These are phyloP conservation scores for Besnoitia besnoiti DNA, from an alignment of 169 alveolate species.

Conservation along the genomic window DNA sequence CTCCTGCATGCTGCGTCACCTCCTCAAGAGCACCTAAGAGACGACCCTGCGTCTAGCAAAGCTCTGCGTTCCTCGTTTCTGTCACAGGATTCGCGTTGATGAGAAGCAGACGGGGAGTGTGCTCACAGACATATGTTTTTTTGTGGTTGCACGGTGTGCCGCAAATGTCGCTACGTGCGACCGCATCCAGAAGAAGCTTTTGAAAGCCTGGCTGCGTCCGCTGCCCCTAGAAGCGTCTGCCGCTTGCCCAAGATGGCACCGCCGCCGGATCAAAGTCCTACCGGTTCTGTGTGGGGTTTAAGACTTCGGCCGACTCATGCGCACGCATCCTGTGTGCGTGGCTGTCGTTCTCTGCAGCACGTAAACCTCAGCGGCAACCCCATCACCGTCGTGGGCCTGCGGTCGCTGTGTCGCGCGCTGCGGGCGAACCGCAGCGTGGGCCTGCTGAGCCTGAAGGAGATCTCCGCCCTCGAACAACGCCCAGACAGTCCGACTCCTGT, in stretches of 20 bases:
- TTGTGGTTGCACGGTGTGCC: too few species aligned
- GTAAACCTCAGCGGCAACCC: slow-evolving; percentile 20
- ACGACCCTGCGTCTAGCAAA: too few species aligned
- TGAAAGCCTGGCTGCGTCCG: background rate
- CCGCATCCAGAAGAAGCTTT: too few species aligned
- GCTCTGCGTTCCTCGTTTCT: too few species aligned
- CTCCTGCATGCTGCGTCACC: too few species aligned
- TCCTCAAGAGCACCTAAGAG: too few species aligned
- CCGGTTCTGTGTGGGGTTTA: background rate
- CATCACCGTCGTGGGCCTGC: slow-evolving; percentile 28
- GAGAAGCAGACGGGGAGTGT: too few species aligned
- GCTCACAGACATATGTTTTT: too few species aligned
- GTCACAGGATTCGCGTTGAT: too few species aligned
- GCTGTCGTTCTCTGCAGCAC: background rate
- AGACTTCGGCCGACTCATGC: background rate
- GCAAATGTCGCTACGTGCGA: too few species aligned
- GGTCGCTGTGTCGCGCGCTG: slow-evolving; percentile 15
- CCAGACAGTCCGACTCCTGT: background rate
- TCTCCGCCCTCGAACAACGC: background rate
- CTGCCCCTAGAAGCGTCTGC: background rate
- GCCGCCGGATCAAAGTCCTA: too few species aligned
- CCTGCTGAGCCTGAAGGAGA: background rate
- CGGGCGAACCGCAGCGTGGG: background rate
- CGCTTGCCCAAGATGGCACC: background rate
- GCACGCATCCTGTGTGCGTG: background rate